These are phyloP conservation scores for Xylogone sp. DNA, from an alignment of 2,329 filamentous ascomycete species.

Conservation along the genomic window DNA sequence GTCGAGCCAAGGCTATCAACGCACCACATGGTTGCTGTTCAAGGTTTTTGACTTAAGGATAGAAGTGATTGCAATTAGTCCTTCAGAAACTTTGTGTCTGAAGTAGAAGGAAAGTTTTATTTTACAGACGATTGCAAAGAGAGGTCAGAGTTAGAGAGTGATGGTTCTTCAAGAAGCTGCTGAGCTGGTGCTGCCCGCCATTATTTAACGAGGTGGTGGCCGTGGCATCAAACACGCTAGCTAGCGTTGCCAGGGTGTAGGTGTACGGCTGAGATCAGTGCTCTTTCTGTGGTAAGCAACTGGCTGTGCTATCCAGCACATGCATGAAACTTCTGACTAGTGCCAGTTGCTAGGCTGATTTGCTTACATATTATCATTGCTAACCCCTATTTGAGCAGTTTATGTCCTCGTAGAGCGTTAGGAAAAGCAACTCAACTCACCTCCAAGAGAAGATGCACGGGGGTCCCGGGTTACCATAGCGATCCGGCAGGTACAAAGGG, in stretches of 20 bases:
- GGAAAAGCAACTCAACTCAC: too few relatives aligned
- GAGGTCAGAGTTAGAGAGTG: not conserved
- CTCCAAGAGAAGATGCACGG: too few relatives aligned
- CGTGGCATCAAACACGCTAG: not conserved
- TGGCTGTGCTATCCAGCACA: not conserved
- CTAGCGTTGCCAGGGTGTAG: not conserved
- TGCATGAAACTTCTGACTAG: not conserved
- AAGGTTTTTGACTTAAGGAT: not conserved
- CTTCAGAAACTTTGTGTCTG: not conserved
- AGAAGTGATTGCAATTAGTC: not conserved
- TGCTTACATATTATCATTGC: not conserved
- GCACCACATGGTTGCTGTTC: conserved; percentile 21
- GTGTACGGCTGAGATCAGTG: not conserved
- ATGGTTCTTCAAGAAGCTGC: not conserved
- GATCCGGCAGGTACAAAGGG: too few relatives aligned
- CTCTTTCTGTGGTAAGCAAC: not conserved
- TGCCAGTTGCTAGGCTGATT: not conserved
- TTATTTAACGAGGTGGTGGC: not conserved
- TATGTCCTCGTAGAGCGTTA: not conserved
- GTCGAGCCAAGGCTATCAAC: conserved; percentile 7
- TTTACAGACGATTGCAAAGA: not conserved
- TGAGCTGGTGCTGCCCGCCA: not conserved
- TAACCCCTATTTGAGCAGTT: not conserved
- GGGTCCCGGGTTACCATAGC: too few relatives aligned
- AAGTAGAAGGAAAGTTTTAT: not conserved